Conservation (phyloP, 345 rosid genomes). For the Acer yangbiense region DNA sequence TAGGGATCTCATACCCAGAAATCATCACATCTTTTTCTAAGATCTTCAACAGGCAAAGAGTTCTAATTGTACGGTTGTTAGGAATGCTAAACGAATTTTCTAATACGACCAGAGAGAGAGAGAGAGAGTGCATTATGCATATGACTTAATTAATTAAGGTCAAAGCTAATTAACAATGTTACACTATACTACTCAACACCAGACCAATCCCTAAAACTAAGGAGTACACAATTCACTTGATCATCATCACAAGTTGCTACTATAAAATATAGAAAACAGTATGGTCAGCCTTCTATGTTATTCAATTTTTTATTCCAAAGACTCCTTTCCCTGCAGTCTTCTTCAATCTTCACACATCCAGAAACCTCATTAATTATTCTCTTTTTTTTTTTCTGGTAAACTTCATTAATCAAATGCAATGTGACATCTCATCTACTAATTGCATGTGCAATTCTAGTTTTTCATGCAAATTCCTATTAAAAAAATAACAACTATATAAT, state of each 20-base stretch:
- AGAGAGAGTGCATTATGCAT: too few species aligned
- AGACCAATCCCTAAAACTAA: slow-evolving; percentile 23
- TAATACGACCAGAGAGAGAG: not conserved
- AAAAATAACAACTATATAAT: not conserved
- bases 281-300: slow-evolving; percentile 1
- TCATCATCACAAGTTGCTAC: slow-evolving; percentile 8
- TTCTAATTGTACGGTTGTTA: not conserved
- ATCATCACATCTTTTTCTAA: not conserved
- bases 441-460: slow-evolving; percentile 31
- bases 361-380: not conserved
- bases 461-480: slow-evolving; percentile 5
- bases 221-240: slow-evolving; percentile 3
- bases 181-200: slow-evolving; percentile 9
- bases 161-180: slow-evolving; percentile 2
- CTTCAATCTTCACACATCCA: not conserved
- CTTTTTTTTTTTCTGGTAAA: not conserved
- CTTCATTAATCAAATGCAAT: slow-evolving; percentile 3
- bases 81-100: not conserved
- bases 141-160: not conserved
- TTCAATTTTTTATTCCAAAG: not conserved
- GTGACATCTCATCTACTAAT: slow-evolving; percentile 23
- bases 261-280: not conserved
- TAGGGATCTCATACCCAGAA: not conserved
- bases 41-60: not conserved
- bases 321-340: not conserved